Evolutionary conservation across 306 rosid genomes (phyloP), one percentile per base, ranked within the genome.

Genomic region (Vigna reflexopilosa): DNA sequence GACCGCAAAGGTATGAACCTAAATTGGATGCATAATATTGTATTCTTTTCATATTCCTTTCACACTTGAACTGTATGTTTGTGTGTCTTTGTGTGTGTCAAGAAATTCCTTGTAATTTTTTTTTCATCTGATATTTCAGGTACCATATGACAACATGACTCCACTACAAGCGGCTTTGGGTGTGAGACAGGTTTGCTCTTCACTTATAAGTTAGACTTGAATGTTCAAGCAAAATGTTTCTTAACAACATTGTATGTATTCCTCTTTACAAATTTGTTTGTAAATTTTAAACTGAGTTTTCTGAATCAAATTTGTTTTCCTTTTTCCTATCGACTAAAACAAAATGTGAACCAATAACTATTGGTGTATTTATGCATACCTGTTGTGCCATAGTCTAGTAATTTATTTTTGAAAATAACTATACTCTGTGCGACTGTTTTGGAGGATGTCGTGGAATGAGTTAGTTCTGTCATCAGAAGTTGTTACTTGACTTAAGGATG

Each of bases 81-180:
- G 6, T 13, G 14, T 13, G 19, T 24, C 28, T 24, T 2, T 24
- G 28, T 24, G 2, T 59, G 70, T 59, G 42, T 10, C 32, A 47
- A 54, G 51, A 30, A 55, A n/a, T 65, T 68, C 63, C 14, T 69
- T 68, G 52, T 73, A 30, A 50, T 36, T 45, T n/a, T 57, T 66
- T 51, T 58, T 48, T 74, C 73, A 22, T 65, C 20, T 56, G 78
- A 80, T 75, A 81, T 86, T 77, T 77, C 87, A 96, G 99, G 87
- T 96, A 69, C 99, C 99, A 13, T 96, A 96, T 78, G 99, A 96
- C 84, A 82, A 91, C 80, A 88, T 96, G 98, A 93, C 99, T 84
- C 99, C 99, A n/a, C 80, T 96, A 56, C 99, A 96, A 93, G 99
- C 99, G 75, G 99, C 99, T 58, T 87, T 96, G 85, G 98, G 99